A percentile compares a stretch with the other conserved stretches of the same genome.
Conservation (phyloP, 345 rosid species). For the Aethionema arabicum region DNA sequence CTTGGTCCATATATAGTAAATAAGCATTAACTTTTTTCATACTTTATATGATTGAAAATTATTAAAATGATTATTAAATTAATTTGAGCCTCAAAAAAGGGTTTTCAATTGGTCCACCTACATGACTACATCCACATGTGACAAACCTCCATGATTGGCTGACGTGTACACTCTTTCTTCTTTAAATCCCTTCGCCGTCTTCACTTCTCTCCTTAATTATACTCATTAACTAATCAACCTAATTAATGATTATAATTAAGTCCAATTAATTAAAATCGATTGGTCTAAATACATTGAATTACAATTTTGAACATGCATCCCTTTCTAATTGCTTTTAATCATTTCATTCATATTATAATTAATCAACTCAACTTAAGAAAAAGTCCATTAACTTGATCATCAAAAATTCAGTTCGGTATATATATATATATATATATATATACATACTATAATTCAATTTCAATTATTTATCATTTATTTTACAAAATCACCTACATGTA, state of each 20-base stretch:
- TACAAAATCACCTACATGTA: too few relatives aligned
- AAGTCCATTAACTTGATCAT: neutral
- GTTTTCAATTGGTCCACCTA: constrained; percentile 39
- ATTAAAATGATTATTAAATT: constrained; percentile 22
- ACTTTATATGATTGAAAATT: constrained; percentile 26
- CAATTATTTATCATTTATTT: neutral
- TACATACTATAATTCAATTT: neutral
- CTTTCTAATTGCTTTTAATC: constrained; percentile 9
- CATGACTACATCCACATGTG: constrained; percentile 38
- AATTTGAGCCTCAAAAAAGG: constrained; percentile 22
- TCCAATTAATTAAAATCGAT: constrained; percentile 4
- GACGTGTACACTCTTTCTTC: constrained; percentile 28
- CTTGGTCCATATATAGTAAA: constrained; percentile 21
- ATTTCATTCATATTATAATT: constrained; percentile 8
- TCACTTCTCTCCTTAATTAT: constrained; percentile 25
- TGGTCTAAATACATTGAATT: constrained; percentile 34
- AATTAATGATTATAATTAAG: constrained; percentile 7
- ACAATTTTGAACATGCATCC: constrained; percentile 30
- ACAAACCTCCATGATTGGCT: constrained; percentile 30
- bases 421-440: too few relatives aligned
- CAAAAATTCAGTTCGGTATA: neutral
- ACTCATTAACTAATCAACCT: constrained; percentile 7
- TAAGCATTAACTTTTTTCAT: constrained; percentile 17
- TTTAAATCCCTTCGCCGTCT: constrained; percentile 28
- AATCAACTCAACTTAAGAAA: neutral